Percentiles rank a stretch among this genome's conserved stretches.
Conservation (phyloP, 176 grass and related monocot species). For the Phoenix roebelenii region DNA sequence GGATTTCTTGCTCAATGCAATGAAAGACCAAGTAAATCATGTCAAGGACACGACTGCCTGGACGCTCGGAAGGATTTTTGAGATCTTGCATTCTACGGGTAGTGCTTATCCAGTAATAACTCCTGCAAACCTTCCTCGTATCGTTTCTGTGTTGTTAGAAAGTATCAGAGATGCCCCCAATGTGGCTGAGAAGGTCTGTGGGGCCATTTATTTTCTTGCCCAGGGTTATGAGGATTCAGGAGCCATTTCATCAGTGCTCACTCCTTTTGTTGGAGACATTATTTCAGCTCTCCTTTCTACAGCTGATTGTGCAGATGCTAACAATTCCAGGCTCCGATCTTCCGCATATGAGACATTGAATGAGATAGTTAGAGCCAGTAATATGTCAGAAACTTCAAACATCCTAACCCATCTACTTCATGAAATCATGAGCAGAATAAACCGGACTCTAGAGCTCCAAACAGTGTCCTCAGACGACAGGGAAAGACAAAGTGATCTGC, state of each 20-base stretch:
- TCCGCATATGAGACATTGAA: constrained; percentile 89
- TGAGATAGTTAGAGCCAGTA: constrained; percentile 81
- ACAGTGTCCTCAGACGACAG: constrained; percentile 57
- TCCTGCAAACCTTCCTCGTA: constrained; percentile 61
- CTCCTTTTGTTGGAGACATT: constrained; percentile 66
- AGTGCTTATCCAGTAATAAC: constrained; percentile 68
- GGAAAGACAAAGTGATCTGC: constrained; percentile 68
- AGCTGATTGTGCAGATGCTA: constrained; percentile 54
- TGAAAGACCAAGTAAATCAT: constrained; percentile 66
- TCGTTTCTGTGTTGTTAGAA: constrained; percentile 67
- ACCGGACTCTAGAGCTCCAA: constrained; percentile 52
- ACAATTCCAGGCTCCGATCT: constrained; percentile 59
- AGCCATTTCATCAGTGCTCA: constrained; percentile 48
- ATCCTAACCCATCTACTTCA: constrained; percentile 44
- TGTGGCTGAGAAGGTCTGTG: constrained; percentile 77
- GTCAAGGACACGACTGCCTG: constrained; percentile 89
- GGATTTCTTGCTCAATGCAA: constrained; percentile 69
- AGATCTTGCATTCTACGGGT: constrained; percentile 55
- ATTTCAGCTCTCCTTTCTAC: constrained; percentile 69
- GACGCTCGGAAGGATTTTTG: constrained; percentile 93
- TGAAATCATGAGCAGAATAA: constrained; percentile 73
- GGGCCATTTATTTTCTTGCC: constrained; percentile 82
- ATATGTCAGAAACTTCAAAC: constrained; percentile 44
- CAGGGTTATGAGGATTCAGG: constrained; percentile 69
- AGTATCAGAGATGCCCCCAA: constrained; percentile 80